Evolutionary conservation across 2,329 filamentous ascomycete species (phyloP), one percentile per base, ranked within the genome.

Genomic region (Claviceps sp.): DNA sequence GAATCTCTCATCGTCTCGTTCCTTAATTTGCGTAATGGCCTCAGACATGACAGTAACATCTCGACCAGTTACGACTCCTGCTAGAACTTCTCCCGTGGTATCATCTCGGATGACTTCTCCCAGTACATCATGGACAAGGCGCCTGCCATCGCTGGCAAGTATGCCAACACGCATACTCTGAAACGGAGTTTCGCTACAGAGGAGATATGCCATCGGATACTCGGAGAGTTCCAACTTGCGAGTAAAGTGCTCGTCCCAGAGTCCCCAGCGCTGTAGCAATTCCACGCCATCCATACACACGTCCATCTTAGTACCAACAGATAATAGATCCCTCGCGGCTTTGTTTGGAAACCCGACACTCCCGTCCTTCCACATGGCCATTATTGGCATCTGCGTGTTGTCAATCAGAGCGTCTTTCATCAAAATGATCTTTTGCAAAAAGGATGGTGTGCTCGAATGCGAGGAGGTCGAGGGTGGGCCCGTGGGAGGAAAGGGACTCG

Each of bases 361-460:
- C 50, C 84, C 80, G 57, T 91, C 87, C 61, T 83, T 85, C 87
- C 87, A 90, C 81, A 89, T 86, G 24, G 84, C 83, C 45, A 89
- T 71, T 22, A 88, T 83, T 0, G 87, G 86, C 62, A 87, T 81
- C 55, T 81, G 77, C 26, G 87, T 86, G 41, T 81, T 86, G 61
- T 89, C 85, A 6, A 91, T 69, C 20, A 90, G 73, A 1, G 85
- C 85, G 62, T 90, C 85, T 64, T 89, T 90, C 70, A 91, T 79
- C 49, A 82, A 72, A 7, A 78, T 80, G 51, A 87, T 79, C 62
- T 89, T 91, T 59, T 87, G 81, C 24, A 89, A 73, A 13, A 85
- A 71, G 0, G 84, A 84, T 0, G 84, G 81, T 2, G 78, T 73
- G 52, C 74, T 75, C 0, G 77, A 72, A n/a, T 74, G 65, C 5